Evolutionary conservation across 176 grass and related monocot genomes (phyloP).

Genomic region (Juncus effusus): DNA sequence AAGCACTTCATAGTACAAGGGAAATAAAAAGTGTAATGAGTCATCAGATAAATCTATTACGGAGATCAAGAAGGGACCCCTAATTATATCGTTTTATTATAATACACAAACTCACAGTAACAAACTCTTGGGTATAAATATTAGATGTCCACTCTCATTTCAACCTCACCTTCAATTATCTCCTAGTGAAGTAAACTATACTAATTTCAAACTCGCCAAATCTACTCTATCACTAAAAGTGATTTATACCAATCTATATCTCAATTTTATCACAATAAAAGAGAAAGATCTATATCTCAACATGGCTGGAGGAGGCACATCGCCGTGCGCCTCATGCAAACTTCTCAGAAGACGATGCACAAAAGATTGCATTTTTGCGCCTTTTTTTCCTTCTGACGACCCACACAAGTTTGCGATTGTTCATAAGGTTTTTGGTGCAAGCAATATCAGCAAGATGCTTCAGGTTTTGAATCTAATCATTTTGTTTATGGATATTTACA

Average conservation of each 20-base stretch:
- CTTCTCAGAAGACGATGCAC: slow-evolving; percentile 78
- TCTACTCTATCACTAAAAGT: too few species aligned
- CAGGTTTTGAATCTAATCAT: slow-evolving; percentile 34
- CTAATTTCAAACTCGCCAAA: neutral
- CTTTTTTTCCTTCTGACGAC: slow-evolving; percentile 85
- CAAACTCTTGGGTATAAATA: too few species aligned
- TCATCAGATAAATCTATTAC: too few species aligned
- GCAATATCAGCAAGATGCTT: slow-evolving; percentile 92
- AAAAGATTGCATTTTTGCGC: slow-evolving; percentile 90
- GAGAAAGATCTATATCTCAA: neutral
- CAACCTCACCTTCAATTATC: slow-evolving; percentile 21
- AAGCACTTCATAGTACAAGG: too few species aligned
- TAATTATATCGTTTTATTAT: too few species aligned
- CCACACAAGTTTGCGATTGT: slow-evolving; percentile 93
- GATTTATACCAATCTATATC: too few species aligned
- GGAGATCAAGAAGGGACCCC: too few species aligned
- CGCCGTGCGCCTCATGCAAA: slow-evolving; percentile 90
- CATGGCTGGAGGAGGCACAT: slow-evolving; percentile 43
- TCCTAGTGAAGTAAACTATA: slow-evolving; percentile 8
- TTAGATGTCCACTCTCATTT: neutral
- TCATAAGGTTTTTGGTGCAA: slow-evolving; percentile 89
- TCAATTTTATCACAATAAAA: too few species aligned
- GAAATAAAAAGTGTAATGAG: too few species aligned
- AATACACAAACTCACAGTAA: too few species aligned
- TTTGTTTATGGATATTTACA: neutral